phyloP scores from a whole-genome alignment of 2,329 filamentous ascomycete genomes.

The Monilinia polystroma region DNA sequence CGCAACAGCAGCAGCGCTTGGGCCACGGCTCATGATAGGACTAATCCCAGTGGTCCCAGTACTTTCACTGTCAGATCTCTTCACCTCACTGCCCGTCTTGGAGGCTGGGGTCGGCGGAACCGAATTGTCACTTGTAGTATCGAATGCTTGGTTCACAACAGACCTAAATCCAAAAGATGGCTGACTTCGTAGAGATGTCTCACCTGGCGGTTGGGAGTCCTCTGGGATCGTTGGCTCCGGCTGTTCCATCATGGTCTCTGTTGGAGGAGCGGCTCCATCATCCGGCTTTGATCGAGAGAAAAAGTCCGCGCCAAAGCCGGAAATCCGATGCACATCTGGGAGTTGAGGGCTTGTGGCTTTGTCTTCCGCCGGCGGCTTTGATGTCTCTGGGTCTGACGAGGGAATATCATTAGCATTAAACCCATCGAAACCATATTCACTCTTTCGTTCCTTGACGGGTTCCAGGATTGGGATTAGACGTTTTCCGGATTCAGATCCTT shows the following conservation, averaged over 20 bases:
- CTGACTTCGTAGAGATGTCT: constrained; percentile 48
- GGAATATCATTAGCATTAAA: constrained; percentile 32
- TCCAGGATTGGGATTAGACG: constrained; percentile 48
- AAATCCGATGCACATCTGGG: constrained; percentile 58
- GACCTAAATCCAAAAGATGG: constrained; percentile 56
- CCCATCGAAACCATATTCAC: constrained; percentile 56
- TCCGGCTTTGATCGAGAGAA: constrained; percentile 44
- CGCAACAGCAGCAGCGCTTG: constrained; percentile 44
- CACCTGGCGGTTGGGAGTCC: constrained; percentile 9
- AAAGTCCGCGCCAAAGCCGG: constrained; percentile 59
- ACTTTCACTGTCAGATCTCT: constrained; percentile 60
- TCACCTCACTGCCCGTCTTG: constrained; percentile 48
- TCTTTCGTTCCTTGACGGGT: constrained; percentile 57
- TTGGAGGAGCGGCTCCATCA: constrained; percentile 13
- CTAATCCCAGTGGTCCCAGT: constrained; percentile 53
- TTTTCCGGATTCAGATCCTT: constrained; percentile 41
- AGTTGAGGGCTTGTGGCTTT: constrained; percentile 56
- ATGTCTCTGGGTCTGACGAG: constrained; percentile 10
- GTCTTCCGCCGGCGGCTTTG: constrained; percentile 23
- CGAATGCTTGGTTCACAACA: constrained; percentile 65
- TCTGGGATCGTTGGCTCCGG: neutral
- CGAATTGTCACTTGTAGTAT: constrained; percentile 52
- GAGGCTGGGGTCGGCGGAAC: constrained; percentile 53
- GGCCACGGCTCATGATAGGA: constrained; percentile 60
- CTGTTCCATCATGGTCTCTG: constrained; percentile 8